These are phyloP conservation scores for Acanthamoeba castellanii DNA, from an alignment of 208 protist genomes.

Conservation along the genomic window DNA sequence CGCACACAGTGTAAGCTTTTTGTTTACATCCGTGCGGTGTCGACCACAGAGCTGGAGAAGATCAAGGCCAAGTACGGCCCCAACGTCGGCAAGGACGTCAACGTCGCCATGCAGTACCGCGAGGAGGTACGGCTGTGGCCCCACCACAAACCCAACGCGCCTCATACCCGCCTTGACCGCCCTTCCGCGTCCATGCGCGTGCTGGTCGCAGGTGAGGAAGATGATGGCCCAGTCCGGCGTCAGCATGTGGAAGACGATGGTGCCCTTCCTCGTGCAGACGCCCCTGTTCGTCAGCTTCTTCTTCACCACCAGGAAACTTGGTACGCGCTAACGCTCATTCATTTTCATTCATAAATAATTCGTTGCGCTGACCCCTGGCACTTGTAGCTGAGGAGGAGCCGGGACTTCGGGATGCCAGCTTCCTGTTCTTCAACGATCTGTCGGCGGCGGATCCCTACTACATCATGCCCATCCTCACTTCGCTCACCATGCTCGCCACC, in stretches of 20 bases:
- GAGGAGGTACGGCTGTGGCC: neutral
- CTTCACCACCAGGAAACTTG: conserved; percentile 5
- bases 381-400: neutral
- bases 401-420: neutral
- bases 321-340: neutral
- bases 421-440: neutral
- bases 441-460: conserved; percentile 20
- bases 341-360: neutral
- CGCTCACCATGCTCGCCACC: conserved; percentile 8
- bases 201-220: neutral
- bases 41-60: neutral
- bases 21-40: neutral
- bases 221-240: neutral
- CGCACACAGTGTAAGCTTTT: neutral
- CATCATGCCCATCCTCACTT: conserved; percentile 24
- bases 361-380: neutral
- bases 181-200: neutral
- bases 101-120: neutral
- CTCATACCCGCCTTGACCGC: neutral
- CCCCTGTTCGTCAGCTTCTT: conserved; percentile 3
- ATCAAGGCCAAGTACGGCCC: conserved; percentile 16
- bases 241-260: conserved; percentile 29
- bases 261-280: conserved; percentile 5
- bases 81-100: neutral
- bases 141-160: neutral